Percentiles rank a stretch among this genome's conserved stretches.
phyloP scores from a whole-genome alignment of 1,284 basidiomycete species.

The Rhodotorula sp. region DNA sequence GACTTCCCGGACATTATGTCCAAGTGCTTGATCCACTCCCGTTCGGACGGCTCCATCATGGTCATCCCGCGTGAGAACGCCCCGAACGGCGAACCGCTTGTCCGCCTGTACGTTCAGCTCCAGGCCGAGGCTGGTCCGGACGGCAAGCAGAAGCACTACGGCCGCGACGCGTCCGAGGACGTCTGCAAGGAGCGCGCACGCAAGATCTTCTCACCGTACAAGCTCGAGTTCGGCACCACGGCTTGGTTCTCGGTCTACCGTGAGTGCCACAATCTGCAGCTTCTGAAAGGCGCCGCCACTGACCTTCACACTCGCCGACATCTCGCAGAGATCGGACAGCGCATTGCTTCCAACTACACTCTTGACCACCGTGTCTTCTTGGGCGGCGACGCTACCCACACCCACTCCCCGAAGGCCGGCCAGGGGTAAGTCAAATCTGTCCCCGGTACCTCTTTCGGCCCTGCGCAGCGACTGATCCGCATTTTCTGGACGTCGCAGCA shows the following conservation, averaged over 20 bases:
- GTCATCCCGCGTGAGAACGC: conserved; percentile 46
- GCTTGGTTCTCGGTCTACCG: conserved; percentile 52
- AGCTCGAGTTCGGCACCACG: conserved; percentile 49
- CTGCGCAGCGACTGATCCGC: background rate
- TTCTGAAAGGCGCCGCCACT: conserved; percentile 32
- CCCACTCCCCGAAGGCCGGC: conserved; percentile 51
- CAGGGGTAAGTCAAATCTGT: conserved; percentile 33
- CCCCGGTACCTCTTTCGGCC: background rate
- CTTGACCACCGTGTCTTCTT: conserved; percentile 49
- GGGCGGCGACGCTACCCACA: conserved; percentile 52
- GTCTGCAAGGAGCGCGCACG: conserved; percentile 50
- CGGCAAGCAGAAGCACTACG: conserved; percentile 37
- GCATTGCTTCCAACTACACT: conserved; percentile 45
- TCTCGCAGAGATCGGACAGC: conserved; percentile 40
- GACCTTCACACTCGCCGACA: background rate
- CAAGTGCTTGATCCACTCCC: conserved; percentile 46
- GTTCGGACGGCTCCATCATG: conserved; percentile 46
- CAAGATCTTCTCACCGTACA: conserved; percentile 52
- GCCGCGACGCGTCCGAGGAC: conserved; percentile 47
- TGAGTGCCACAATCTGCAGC: conserved; percentile 36
- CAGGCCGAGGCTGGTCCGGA: conserved; percentile 35
- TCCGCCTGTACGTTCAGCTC: conserved; percentile 47
- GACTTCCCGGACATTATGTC: conserved; percentile 44
- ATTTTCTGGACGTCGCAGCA: conserved; percentile 25
- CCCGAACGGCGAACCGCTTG: conserved; percentile 20